phyloP scores from a whole-genome alignment of 352 stramenopile species.

The Globisporangium emineosum region DNA sequence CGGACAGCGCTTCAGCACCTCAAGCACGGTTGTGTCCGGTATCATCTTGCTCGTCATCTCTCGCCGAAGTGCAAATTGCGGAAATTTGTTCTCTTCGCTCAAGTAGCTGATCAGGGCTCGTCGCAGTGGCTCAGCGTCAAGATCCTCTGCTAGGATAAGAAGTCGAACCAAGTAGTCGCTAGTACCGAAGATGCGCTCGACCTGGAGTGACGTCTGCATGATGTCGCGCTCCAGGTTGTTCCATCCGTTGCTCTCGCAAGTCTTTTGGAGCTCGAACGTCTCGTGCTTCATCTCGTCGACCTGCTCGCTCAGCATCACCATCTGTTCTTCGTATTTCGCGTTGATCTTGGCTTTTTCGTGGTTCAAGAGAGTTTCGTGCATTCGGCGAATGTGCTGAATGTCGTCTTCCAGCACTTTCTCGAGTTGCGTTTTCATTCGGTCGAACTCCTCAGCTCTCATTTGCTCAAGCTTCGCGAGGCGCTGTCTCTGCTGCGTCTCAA shows the following conservation, averaged over 20 bases:
- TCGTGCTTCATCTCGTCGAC: constrained; percentile 45
- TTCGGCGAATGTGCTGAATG: constrained; percentile 55
- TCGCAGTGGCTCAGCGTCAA: constrained; percentile 55
- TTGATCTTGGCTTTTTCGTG: constrained; percentile 63
- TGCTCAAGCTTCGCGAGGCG: constrained; percentile 42
- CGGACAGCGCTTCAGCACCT: constrained; percentile 53
- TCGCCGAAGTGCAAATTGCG: constrained; percentile 61
- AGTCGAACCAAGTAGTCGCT: constrained; percentile 72
- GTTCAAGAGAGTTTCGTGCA: constrained; percentile 52
- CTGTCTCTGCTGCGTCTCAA: constrained; percentile 35
- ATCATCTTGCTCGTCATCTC: constrained; percentile 77
- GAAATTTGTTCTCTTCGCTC: constrained; percentile 36
- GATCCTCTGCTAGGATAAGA: constrained; percentile 69
- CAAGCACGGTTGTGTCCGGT: constrained; percentile 55
- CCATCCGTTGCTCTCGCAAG: constrained; percentile 48
- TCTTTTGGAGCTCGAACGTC: constrained; percentile 42
- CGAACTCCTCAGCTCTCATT: constrained; percentile 30
- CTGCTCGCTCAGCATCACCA: constrained; percentile 29
- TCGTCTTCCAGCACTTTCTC: constrained; percentile 55
- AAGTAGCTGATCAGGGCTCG: constrained; percentile 57
- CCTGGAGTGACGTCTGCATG: constrained; percentile 42
- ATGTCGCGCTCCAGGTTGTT: constrained; percentile 58
- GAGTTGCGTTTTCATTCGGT: constrained; percentile 40
- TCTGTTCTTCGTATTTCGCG: constrained; percentile 55
- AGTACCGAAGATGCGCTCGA: constrained; percentile 66